Conservation (phyloP, 805 yeast species). For the Ogataea zsoltii region DNA sequence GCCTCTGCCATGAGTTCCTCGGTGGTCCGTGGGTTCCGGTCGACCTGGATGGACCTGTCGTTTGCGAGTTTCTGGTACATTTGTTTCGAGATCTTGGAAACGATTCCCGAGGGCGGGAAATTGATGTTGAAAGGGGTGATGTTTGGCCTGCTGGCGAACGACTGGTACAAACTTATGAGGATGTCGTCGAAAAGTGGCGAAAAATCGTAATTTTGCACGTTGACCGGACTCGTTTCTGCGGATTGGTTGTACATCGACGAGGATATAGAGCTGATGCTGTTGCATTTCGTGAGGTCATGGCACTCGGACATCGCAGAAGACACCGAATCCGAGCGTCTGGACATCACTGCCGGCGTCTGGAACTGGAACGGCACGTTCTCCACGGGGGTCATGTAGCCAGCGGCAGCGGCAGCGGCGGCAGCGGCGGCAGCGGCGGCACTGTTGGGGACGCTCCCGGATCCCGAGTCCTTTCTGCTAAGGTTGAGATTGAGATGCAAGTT, state of each 20-base stretch:
- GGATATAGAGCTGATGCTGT: conserved; percentile 26
- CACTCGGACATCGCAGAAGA: conserved; percentile 21
- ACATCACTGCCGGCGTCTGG: conserved; percentile 23
- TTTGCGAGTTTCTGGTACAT: conserved; percentile 37
- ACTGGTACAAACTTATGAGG: conserved; percentile 47
- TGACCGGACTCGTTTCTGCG: conserved; percentile 21
- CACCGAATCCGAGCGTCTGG: conserved; percentile 21
- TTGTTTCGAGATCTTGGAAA: conserved; percentile 59
- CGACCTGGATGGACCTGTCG: conserved; percentile 27
- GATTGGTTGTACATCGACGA: conserved; percentile 21
- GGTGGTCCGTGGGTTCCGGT: conserved; percentile 23
- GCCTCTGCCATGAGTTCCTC: conserved; percentile 30
- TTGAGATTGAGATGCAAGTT: conserved; percentile 26
- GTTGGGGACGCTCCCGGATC: conserved; percentile 3
- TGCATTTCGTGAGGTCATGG: conserved; percentile 19
- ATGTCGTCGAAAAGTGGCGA: conserved; percentile 45
- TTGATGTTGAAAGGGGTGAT: conserved; percentile 66
- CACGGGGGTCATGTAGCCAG: conserved; percentile 25
- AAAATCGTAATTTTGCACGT: conserved; percentile 29
- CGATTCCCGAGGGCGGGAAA: conserved; percentile 68
- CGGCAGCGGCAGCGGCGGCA: not conserved
- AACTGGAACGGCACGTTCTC: conserved; percentile 22
- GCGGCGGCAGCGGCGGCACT: conserved; percentile 2
- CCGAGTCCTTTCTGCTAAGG: conserved; percentile 23
- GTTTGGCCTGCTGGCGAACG: conserved; percentile 55